Evolutionary conservation across 768 basidiomycete species (phyloP).

Genomic region (Phlebiopsis gigantea): DNA sequence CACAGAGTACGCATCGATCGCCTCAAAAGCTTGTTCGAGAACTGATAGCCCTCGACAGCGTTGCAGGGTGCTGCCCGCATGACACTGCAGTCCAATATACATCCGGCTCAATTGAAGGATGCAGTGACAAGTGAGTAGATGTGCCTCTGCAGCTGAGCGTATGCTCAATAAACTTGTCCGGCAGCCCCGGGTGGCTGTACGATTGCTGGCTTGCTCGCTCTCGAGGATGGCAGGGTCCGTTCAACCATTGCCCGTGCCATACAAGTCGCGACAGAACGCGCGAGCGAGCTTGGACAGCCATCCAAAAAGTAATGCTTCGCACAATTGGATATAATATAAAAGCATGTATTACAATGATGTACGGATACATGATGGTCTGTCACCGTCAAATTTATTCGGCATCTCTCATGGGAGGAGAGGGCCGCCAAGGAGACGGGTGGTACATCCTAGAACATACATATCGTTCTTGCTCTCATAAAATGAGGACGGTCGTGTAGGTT

Average conservation of each 20-base stretch:
- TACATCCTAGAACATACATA: conserved; percentile 13
- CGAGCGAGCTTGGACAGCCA: conserved; percentile 78
- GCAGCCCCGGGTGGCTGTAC: conserved; percentile 97
- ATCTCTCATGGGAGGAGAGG: conserved; percentile 17
- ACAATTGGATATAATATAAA: neutral
- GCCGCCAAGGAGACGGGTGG: conserved; percentile 24
- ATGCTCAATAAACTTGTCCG: neutral
- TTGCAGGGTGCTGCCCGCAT: conserved; percentile 96
- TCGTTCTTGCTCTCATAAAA: conserved; percentile 88
- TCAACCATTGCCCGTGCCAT: conserved; percentile 95
- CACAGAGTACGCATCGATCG: conserved; percentile 69
- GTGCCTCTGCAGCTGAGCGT: neutral
- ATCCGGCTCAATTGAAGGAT: conserved; percentile 96
- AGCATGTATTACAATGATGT: conserved; percentile 1
- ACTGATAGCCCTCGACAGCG: conserved; percentile 42
- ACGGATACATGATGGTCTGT: conserved; percentile 11
- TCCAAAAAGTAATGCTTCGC: conserved; percentile 37
- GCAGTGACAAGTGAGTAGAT: conserved; percentile 87
- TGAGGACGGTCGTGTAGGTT: conserved; percentile 80
- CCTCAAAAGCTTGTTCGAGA: neutral
- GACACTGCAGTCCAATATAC: conserved; percentile 82
- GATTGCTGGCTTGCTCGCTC: conserved; percentile 90
- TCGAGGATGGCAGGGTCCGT: conserved; percentile 91
- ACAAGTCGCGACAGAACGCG: conserved; percentile 88
- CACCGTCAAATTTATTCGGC: conserved; percentile 23